Conservation (phyloP, 75 land plant genomes). For the Pseudotsuga menziesii region DNA sequence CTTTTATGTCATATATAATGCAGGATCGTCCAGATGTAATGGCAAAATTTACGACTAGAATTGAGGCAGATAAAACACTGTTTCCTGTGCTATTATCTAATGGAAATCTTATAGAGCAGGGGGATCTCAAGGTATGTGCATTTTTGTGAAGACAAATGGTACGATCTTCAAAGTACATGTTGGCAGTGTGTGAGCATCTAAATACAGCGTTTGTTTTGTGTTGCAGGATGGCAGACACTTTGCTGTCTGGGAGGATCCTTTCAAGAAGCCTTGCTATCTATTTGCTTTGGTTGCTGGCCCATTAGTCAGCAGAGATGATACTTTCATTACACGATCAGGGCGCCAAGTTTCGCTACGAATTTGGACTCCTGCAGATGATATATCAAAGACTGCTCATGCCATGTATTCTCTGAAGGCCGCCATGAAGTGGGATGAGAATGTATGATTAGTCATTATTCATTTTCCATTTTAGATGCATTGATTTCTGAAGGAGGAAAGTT, state of each 20-base stretch:
- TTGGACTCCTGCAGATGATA: conserved; percentile 86
- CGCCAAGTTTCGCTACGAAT: conserved; percentile 70
- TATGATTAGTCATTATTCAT: conserved; percentile 20
- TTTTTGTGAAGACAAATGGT: neutral
- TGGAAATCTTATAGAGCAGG: conserved; percentile 90
- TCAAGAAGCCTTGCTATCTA: conserved; percentile 90
- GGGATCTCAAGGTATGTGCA: conserved; percentile 69
- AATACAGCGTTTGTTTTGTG: neutral
- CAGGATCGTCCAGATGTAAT: conserved; percentile 98
- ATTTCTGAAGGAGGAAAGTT: neutral
- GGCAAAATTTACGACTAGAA: conserved; percentile 84
- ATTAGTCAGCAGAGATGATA: conserved; percentile 82
- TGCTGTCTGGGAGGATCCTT: conserved; percentile 96
- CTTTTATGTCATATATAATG: neutral
- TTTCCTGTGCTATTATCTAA: conserved; percentile 89
- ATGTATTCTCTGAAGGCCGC: conserved; percentile 91
- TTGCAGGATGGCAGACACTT: conserved; percentile 84
- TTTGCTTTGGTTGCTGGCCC: conserved; percentile 97
- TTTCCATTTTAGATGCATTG: neutral
- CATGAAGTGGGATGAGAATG: conserved; percentile 99
- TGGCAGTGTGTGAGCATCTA: neutral
- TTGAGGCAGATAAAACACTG: conserved; percentile 79
- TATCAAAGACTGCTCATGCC: conserved; percentile 89
- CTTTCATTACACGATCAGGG: conserved; percentile 78
- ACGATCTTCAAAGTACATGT: neutral